Evolutionary conservation across 768 basidiomycete species (phyloP).

Genomic region (Cystobasidium tubakii): DNA sequence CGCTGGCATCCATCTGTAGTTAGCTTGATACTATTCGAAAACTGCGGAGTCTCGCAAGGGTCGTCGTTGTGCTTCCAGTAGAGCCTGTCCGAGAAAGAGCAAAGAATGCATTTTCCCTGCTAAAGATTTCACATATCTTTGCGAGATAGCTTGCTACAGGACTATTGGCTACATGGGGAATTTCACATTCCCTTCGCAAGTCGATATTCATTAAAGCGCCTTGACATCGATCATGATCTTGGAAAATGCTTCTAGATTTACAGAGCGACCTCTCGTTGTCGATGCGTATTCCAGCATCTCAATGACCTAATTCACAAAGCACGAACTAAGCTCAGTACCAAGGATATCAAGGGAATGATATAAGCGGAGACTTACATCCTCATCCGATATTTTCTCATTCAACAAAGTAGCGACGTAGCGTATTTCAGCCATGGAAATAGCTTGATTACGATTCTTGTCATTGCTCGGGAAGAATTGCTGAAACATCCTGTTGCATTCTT

Average conservation of each 20-base stretch:
- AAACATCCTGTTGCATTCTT: slow-evolving; percentile 39
- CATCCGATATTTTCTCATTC: slow-evolving; percentile 42
- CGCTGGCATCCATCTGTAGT: too few species aligned
- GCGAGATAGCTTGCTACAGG: too few species aligned
- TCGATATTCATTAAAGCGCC: not conserved
- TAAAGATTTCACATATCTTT: too few species aligned
- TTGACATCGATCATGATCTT: slow-evolving; percentile 39
- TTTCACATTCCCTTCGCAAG: too few species aligned
- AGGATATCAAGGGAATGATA: too few species aligned
- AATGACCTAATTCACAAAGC: slow-evolving; percentile 33
- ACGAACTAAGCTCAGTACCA: not conserved
- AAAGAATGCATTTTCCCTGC: too few species aligned
- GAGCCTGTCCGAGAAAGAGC: too few species aligned
- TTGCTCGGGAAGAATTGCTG: slow-evolving; percentile 41
- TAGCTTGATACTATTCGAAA: too few species aligned
- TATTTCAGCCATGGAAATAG: slow-evolving; percentile 41
- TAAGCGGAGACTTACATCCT: slow-evolving; percentile 43
- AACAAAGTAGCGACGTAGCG: slow-evolving; percentile 39
- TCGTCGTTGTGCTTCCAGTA: too few species aligned
- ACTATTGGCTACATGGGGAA: too few species aligned
- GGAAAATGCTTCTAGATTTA: slow-evolving; percentile 38
- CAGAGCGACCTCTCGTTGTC: not conserved
- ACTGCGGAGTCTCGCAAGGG: too few species aligned
- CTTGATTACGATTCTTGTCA: not conserved
- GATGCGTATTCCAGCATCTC: slow-evolving; percentile 44